phyloP scores from a whole-genome alignment of 164 flowering plant genomes.

The Vitis rotundifolia region DNA sequence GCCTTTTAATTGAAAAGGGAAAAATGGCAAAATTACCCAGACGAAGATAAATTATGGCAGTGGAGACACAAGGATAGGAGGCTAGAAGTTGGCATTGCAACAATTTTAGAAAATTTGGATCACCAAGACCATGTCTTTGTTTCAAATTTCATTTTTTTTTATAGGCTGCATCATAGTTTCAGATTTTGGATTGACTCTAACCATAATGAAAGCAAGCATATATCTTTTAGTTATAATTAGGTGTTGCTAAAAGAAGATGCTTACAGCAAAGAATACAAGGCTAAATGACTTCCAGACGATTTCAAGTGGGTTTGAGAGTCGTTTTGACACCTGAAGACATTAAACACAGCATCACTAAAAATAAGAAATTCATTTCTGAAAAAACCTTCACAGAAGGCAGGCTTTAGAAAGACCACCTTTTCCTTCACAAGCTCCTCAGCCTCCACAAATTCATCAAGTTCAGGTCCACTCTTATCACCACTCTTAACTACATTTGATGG shows the following conservation, averaged over 20 bases:
- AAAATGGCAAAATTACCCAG: too few relatives aligned
- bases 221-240: background rate
- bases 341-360: background rate
- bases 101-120: too few relatives aligned
- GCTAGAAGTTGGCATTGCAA: too few relatives aligned
- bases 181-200: too few relatives aligned
- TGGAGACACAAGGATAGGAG: too few relatives aligned
- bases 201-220: too few relatives aligned
- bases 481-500: conserved; percentile 53
- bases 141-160: too few relatives aligned
- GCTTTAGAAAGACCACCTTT: conserved; percentile 48
- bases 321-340: conserved; percentile 59
- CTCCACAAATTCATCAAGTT: conserved; percentile 83
- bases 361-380: background rate
- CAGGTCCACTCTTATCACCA: conserved; percentile 45
- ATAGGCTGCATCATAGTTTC: too few relatives aligned
- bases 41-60: too few relatives aligned
- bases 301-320: conserved; percentile 83
- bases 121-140: too few relatives aligned
- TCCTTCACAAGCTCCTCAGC: conserved; percentile 99
- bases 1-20: too few relatives aligned
- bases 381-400: background rate
- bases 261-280: conserved; percentile 93
- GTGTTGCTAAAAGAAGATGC: conserved; percentile 20
- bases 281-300: conserved; percentile 95